Conservation (phyloP, 78 protist species). For the Capsaspora owczarzaki region DNA sequence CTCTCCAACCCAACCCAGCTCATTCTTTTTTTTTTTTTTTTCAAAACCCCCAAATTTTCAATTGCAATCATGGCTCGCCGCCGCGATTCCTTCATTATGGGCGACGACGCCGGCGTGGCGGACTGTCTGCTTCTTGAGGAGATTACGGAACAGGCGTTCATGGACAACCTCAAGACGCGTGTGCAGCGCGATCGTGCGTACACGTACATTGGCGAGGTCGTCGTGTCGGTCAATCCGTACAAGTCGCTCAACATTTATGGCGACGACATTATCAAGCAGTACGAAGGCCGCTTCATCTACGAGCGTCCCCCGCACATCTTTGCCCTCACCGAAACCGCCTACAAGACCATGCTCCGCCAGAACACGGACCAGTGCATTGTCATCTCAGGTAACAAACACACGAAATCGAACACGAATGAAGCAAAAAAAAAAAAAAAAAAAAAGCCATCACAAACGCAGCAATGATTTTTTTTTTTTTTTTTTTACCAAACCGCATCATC, state of each 20-base stretch:
- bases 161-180: conserved; percentile 9
- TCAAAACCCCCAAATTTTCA: no score
- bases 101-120: neutral
- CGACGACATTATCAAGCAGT: conserved; percentile 26
- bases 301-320: conserved; percentile 45
- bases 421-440: no score
- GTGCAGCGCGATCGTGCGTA: neutral
- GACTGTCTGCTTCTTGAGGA: neutral
- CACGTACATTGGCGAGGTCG: conserved; percentile 52
- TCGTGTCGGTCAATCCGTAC: conserved; percentile 81
- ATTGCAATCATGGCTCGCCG: no score
- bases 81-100: neutral
- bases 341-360: conserved; percentile 30
- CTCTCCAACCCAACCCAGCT: no score
- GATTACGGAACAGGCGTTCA: neutral
- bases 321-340: conserved; percentile 76
- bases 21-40: no score
- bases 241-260: conserved; percentile 23
- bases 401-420: no score
- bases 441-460: no score
- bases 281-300: conserved; percentile 24
- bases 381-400: conserved; percentile 53
- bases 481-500: no score
- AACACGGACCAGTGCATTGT: conserved; percentile 54
- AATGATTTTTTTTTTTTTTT: no score